Conservation (phyloP, 2,329 filamentous ascomycete species). For the Colletotrichum echinochloae region DNA sequence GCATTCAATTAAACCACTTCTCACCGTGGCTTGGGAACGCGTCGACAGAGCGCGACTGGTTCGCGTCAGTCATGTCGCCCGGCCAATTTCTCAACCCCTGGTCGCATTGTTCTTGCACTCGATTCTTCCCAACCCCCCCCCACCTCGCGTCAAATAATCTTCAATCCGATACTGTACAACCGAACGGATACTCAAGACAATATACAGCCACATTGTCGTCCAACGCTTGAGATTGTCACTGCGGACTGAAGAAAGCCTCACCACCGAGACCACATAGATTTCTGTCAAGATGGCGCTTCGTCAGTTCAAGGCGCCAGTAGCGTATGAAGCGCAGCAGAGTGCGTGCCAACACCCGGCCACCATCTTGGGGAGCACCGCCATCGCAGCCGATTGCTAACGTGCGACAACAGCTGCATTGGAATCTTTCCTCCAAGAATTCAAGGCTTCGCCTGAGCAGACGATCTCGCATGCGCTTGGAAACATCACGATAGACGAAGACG, state of each 20-base stretch:
- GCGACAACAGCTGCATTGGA: slow-evolving; percentile 79
- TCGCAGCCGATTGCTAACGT: slow-evolving; percentile 46
- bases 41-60: slow-evolving; percentile 36
- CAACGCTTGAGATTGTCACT: neutral
- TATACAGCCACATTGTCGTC: slow-evolving; percentile 8
- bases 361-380: slow-evolving; percentile 34
- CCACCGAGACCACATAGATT: neutral
- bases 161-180: slow-evolving; percentile 24
- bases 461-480: slow-evolving; percentile 86
- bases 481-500: slow-evolving; percentile 88
- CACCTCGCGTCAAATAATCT: slow-evolving; percentile 39
- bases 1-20: slow-evolving; percentile 39
- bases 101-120: slow-evolving; percentile 41
- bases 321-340: slow-evolving; percentile 91
- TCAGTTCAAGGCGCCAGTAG: slow-evolving; percentile 80
- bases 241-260: slow-evolving; percentile 3
- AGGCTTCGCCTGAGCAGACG: slow-evolving; percentile 77
- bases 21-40: slow-evolving; percentile 20
- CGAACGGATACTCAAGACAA: slow-evolving; percentile 7
- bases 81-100: slow-evolving; percentile 42
- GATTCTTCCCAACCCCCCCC: slow-evolving; percentile 46
- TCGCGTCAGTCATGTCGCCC: slow-evolving; percentile 35
- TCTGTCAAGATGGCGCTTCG: slow-evolving; percentile 81
- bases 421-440: slow-evolving; percentile 89
- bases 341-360: slow-evolving; percentile 50